phyloP scores from a whole-genome alignment of 208 protist species.

The Leishmania aethiopica region DNA sequence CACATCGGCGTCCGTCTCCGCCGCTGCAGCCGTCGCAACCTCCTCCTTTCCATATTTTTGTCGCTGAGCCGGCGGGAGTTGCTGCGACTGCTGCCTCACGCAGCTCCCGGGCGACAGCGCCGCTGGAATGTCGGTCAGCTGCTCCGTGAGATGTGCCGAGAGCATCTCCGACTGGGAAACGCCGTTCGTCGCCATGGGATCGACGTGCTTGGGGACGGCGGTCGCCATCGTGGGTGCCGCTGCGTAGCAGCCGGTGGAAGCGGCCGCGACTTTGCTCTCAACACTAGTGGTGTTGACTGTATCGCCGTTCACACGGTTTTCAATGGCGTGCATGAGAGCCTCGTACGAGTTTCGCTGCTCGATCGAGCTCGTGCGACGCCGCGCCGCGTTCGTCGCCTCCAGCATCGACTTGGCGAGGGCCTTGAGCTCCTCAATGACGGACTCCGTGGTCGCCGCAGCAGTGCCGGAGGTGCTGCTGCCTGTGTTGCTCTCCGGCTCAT shows the following conservation, averaged over 20 bases:
- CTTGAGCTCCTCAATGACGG: slow-evolving; percentile 86
- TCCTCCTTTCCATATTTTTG: neutral
- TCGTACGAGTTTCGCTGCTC: slow-evolving; percentile 71
- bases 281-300: neutral
- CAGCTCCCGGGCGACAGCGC: slow-evolving; percentile 19
- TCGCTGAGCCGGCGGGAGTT: slow-evolving; percentile 2
- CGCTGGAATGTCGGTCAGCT: slow-evolving; percentile 33
- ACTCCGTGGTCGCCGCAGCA: slow-evolving; percentile 47
- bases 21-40: neutral
- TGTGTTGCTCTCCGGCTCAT: neutral
- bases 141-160: slow-evolving; percentile 26
- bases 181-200: slow-evolving; percentile 9
- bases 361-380: slow-evolving; percentile 47
- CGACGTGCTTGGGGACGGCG: slow-evolving; percentile 10
- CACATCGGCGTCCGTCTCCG: neutral
- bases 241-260: neutral
- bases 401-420: slow-evolving; percentile 85
- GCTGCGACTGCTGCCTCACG: neutral
- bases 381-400: slow-evolving; percentile 73
- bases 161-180: slow-evolving; percentile 12
- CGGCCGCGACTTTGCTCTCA: neutral
- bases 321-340: slow-evolving; percentile 66
- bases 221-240: neutral
- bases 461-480: neutral
- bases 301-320: slow-evolving; percentile 33